phyloP scores from a whole-genome alignment of 2,329 filamentous ascomycete species.

The Aphanocladium album region DNA sequence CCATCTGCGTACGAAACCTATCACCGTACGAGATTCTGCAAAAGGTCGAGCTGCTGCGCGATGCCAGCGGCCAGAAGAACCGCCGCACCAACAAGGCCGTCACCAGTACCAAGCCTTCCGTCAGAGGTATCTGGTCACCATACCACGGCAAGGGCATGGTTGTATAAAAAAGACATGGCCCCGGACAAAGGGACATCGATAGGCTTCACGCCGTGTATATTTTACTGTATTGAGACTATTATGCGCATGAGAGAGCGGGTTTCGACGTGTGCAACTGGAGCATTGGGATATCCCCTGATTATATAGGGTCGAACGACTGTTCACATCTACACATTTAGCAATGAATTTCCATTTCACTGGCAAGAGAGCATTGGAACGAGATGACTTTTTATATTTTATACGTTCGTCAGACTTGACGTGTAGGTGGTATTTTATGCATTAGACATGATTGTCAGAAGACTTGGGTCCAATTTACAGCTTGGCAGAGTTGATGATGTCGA shows the following conservation, averaged over 20 bases:
- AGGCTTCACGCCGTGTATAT: constrained; percentile 10
- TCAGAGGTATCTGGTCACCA: constrained; percentile 66
- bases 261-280: constrained; percentile 10
- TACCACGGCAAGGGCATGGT: constrained; percentile 57
- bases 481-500: constrained; percentile 53
- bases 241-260: constrained; percentile 7
- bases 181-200: background rate
- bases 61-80: constrained; percentile 72
- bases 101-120: constrained; percentile 58
- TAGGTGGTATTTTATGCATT: constrained; percentile 15
- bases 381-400: background rate
- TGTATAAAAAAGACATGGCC: constrained; percentile 35
- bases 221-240: constrained; percentile 7
- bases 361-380: background rate
- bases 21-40: constrained; percentile 73
- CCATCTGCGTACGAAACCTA: constrained; percentile 84
- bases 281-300: constrained; percentile 10
- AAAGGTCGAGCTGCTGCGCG: constrained; percentile 69
- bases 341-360: constrained; percentile 1
- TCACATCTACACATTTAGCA: constrained; percentile 10
- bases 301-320: constrained; percentile 8
- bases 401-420: background rate
- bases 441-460: background rate
- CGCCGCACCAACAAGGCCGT: constrained; percentile 59
- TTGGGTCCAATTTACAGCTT: constrained; percentile 36